Conservation (phyloP, 129 eudicot genomes). For the Dittrichia graveolens region DNA sequence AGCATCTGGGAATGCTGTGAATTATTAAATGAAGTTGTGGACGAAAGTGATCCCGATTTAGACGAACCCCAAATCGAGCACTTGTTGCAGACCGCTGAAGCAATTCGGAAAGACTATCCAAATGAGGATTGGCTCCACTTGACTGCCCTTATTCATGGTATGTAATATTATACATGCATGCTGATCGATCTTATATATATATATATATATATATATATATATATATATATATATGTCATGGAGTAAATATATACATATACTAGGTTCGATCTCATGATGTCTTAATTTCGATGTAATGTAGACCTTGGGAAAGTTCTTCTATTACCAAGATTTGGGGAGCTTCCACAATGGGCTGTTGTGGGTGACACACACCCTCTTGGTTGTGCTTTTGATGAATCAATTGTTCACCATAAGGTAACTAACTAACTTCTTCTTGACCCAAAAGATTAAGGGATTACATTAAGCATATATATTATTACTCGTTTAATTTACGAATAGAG, state of each 20-base stretch:
- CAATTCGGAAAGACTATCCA: slow-evolving; percentile 85
- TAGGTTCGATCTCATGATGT: too few relatives aligned
- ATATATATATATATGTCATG: too few relatives aligned
- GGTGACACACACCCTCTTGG: slow-evolving; percentile 96
- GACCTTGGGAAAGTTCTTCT: slow-evolving; percentile 84
- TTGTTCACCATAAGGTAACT: slow-evolving; percentile 82
- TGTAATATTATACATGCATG: too few relatives aligned
- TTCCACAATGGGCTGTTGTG: slow-evolving; percentile 98
- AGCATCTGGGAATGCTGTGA: slow-evolving; percentile 98
- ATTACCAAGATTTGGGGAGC: slow-evolving; percentile 73
- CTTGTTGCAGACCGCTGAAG: slow-evolving; percentile 86
- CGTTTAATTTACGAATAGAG: too few relatives aligned
- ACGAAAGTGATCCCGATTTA: slow-evolving; percentile 90
- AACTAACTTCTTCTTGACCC: too few relatives aligned
- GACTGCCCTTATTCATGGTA: slow-evolving; percentile 93
- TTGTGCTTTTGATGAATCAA: slow-evolving; percentile 80
- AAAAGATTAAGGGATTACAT: too few relatives aligned
- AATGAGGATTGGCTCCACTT: slow-evolving; percentile 92
- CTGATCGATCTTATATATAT: too few relatives aligned
- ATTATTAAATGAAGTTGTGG: slow-evolving; percentile 77
- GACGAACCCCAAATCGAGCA: slow-evolving; percentile 96
- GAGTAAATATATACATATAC: too few relatives aligned
- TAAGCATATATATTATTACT: too few relatives aligned
- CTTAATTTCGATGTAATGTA: slow-evolving; percentile 42
- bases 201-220: too few relatives aligned